Evolutionary conservation across 73 alveolate genomes (phyloP).

Genomic region (Paramecium sexaurelia): DNA sequence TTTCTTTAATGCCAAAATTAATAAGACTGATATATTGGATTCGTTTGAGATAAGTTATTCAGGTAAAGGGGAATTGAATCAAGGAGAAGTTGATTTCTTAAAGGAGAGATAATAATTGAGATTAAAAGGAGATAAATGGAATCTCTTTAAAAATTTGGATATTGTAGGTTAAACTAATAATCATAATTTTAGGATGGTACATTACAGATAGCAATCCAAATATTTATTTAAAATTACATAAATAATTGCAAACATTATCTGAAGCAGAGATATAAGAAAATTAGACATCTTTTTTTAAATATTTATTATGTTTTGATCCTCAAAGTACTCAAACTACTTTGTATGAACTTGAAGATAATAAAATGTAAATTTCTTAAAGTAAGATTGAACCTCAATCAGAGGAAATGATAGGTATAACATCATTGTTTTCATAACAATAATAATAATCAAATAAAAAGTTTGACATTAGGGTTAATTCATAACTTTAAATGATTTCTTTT

Average conservation of each 20-base stretch:
- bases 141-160: constrained; percentile 51
- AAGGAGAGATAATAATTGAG: constrained; percentile 6
- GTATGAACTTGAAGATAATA: not conserved
- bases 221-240: constrained; percentile 1
- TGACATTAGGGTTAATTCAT: not conserved
- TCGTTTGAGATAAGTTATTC: not conserved
- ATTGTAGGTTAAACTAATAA: not conserved
- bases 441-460: not conserved
- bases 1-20: not conserved
- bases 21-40: constrained; percentile 50
- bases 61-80: not conserved
- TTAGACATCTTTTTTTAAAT: not conserved
- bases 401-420: constrained; percentile 39
- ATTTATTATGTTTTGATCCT: not conserved
- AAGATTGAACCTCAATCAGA: constrained; percentile 37
- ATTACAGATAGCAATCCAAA: constrained; percentile 10
- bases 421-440: not conserved
- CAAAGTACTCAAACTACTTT: not conserved
- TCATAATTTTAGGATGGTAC: constrained; percentile 21
- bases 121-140: constrained; percentile 46
- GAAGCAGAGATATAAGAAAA: not conserved
- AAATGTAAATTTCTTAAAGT: not conserved
- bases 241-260: not conserved
- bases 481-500: not conserved
- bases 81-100: not conserved